phyloP scores from a whole-genome alignment of 352 stramenopile genomes.

The Thalassiosira delicatula region DNA sequence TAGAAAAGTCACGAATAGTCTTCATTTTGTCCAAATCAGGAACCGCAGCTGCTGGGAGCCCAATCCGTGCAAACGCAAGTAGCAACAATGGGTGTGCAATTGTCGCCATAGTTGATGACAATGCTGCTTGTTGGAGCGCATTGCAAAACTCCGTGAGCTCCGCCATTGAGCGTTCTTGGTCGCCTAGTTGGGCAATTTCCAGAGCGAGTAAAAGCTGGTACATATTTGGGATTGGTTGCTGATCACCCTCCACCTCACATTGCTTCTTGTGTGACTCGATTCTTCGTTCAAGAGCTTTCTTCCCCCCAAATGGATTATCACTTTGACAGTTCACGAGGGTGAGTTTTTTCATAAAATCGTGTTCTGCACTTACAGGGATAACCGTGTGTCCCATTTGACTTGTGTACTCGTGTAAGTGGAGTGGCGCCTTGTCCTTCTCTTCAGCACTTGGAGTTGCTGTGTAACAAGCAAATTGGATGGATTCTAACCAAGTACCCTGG shows the following conservation, averaged over 20 bases:
- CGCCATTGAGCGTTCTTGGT: conserved; percentile 27
- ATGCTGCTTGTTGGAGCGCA: too few species aligned
- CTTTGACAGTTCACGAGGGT: conserved; percentile 30
- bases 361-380: conserved; percentile 37
- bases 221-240: conserved; percentile 3
- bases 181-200: conserved; percentile 26
- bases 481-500: conserved; percentile 29
- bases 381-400: conserved; percentile 10
- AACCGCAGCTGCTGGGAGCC: too few species aligned
- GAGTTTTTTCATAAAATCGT: conserved; percentile 54
- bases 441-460: background rate
- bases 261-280: conserved; percentile 27
- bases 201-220: conserved; percentile 44
- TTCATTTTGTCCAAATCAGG: conserved; percentile 12
- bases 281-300: conserved; percentile 72
- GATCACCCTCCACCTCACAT: too few species aligned
- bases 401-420: conserved; percentile 22
- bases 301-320: conserved; percentile 60
- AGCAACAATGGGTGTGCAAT: conserved; percentile 36
- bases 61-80: conserved; percentile 41
- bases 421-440: background rate
- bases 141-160: conserved; percentile 34
- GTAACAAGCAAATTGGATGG: conserved; percentile 19
- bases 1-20: conserved; percentile 31
- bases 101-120: too few species aligned